A percentile compares a stretch with the other conserved stretches of the same genome.
Conservation (phyloP, 805 yeast species). For the Sugiyamaella mastotermitis region DNA sequence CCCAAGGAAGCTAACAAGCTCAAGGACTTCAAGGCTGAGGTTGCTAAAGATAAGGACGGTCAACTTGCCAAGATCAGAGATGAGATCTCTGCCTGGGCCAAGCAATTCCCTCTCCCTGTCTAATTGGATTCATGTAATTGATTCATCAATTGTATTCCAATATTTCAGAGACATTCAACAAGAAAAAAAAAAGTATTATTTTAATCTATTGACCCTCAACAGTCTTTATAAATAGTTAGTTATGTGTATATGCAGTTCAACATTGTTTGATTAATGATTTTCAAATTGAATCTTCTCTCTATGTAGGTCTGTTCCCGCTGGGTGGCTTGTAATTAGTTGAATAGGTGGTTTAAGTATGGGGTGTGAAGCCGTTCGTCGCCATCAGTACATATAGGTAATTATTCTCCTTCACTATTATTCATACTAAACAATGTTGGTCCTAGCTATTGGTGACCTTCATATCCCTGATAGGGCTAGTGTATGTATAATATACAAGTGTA, state of each 20-base stretch:
- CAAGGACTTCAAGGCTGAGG: slow-evolving; percentile 88
- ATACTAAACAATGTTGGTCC: slow-evolving; percentile 58
- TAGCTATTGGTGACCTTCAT: slow-evolving; percentile 85
- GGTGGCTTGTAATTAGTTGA: too few relatives aligned
- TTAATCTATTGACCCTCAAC: too few relatives aligned
- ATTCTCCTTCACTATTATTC: too few relatives aligned
- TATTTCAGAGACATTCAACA: background rate
- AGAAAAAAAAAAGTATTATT: background rate
- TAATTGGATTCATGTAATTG: slow-evolving; percentile 14
- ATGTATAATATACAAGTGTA: slow-evolving; percentile 25
- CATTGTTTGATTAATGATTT: too few relatives aligned
- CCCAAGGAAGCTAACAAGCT: slow-evolving; percentile 93
- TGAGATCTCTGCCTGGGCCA: slow-evolving; percentile 86
- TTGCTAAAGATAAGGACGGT: slow-evolving; percentile 58
- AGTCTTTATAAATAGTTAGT: too few relatives aligned
- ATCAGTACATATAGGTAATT: too few relatives aligned
- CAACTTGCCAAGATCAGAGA: slow-evolving; percentile 61
- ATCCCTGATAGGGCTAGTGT: slow-evolving; percentile 81
- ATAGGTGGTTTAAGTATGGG: too few relatives aligned
- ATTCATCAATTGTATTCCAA: background rate
- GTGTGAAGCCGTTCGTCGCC: too few relatives aligned
- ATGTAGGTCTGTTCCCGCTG: too few relatives aligned
- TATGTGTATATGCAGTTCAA: too few relatives aligned
- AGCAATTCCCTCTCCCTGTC: slow-evolving; percentile 38
- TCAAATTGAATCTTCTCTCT: too few relatives aligned